Base-by-base conservation (phyloP, 345 rosid species). In the Viola odorata region DNA sequence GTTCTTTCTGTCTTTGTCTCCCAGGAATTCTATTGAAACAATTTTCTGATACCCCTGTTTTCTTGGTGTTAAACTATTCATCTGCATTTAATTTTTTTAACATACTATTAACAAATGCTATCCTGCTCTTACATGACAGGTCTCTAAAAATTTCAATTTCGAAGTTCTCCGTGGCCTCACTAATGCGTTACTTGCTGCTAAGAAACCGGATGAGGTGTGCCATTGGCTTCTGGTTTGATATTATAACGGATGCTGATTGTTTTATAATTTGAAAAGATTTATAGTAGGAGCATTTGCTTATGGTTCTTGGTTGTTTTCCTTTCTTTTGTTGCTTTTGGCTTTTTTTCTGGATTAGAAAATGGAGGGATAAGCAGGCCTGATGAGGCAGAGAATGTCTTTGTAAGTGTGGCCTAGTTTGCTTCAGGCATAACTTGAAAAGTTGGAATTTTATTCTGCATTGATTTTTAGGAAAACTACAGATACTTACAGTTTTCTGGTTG, bases 171-270 rank as follows among this genome's bases (percentile, higher is more conserved):
- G 85, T 40, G 96, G 96, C 55, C 81, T 78, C 60, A 78, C 91
- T 57, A 87, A 92, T 58, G 80, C 96, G 6, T 78, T 87, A 70
- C 79, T 92, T 73, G 96, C 96, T 83, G 86, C 98, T n/a, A 84
- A 85, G 78, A 92, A 80, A 71, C 94, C 96, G 9, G 87, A 80
- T 70, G 88, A 87, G 95, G 98, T 92, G 71, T 62, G 73, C 52
- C 56, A 48, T 64, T 37, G 57, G 37, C 58, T 8, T 45, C 8
- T 40, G 38, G 50, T 57, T 41, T 37, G 42, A 62, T 55, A 41
- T 23, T 23, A 23, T 23, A 23, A 23, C 2, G 9, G 50, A 47
- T 47, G 60, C 12, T 51, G 41, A 17, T 12, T 38, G 40, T 1
- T 61, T 50, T 45, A 9, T 53, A 2, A 32, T 3, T 37, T 45